These are phyloP conservation scores for Passiflora organensis DNA, from an alignment of 345 rosid genomes.

Conservation along the genomic window DNA sequence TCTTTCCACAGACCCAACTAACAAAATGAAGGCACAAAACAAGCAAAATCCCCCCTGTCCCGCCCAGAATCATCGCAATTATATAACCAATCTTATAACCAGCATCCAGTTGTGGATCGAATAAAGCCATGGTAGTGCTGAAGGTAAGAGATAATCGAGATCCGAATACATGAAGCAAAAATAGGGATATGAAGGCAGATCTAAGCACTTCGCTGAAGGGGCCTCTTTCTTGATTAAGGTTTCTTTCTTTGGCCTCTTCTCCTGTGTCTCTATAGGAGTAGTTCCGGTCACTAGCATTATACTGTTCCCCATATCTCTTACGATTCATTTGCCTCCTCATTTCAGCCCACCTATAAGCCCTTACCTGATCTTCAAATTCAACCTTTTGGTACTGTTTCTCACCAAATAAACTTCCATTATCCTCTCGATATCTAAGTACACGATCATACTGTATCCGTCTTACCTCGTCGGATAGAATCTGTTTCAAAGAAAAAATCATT, in stretches of 20 bases:
- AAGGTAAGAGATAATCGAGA: slow-evolving; percentile 53
- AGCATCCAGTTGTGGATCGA: slow-evolving; percentile 64
- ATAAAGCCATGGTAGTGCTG: slow-evolving; percentile 54
- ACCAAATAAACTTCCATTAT: slow-evolving; percentile 29
- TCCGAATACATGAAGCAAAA: slow-evolving; percentile 55
- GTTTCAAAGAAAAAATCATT: slow-evolving; percentile 2
- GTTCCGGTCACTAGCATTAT: slow-evolving; percentile 23
- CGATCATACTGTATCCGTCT: slow-evolving; percentile 61
- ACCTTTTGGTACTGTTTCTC: slow-evolving; percentile 26
- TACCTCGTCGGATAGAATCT: slow-evolving; percentile 73
- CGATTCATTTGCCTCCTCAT: slow-evolving; percentile 42
- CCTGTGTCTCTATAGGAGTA: slow-evolving; percentile 31
- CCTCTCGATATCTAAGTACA: slow-evolving; percentile 40
- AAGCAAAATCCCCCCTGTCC: slow-evolving; percentile 67
- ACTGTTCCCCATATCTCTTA: slow-evolving; percentile 36
- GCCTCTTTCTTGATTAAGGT: slow-evolving; percentile 39
- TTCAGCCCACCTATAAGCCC: slow-evolving; percentile 56
- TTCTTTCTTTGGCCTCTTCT: slow-evolving; percentile 30
- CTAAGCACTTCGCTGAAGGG: slow-evolving; percentile 54
- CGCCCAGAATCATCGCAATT: slow-evolving; percentile 73
- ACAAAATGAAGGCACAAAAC: slow-evolving; percentile 66
- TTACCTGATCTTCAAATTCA: slow-evolving; percentile 47
- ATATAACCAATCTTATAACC: slow-evolving; percentile 80
- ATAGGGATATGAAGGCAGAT: slow-evolving; percentile 52
- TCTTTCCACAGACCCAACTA: slow-evolving; percentile 87